Evolutionary conservation across 441 rosid species (phyloP).

Genomic region (Euphorbia celastroides): DNA sequence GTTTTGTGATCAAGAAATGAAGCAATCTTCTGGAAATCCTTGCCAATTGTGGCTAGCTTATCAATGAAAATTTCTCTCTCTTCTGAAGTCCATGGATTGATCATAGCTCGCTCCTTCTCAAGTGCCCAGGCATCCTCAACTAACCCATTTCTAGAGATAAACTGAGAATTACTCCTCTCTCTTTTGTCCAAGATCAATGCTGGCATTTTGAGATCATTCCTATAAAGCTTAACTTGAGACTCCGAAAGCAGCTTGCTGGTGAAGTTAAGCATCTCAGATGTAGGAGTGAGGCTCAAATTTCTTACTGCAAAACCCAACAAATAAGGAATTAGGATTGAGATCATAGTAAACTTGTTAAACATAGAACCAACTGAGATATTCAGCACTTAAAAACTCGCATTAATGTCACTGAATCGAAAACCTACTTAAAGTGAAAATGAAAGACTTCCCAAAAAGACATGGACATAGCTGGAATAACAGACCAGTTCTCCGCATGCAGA

Average conservation of each 20-base stretch:
- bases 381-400: not conserved
- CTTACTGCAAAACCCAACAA: slow-evolving; percentile 36
- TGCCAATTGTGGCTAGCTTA: slow-evolving; percentile 73
- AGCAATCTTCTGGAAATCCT: slow-evolving; percentile 85
- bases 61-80: slow-evolving; percentile 75
- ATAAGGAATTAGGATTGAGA: not conserved
- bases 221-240: slow-evolving; percentile 40
- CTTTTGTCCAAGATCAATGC: slow-evolving; percentile 70
- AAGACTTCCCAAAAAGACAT: not conserved
- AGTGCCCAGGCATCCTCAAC: slow-evolving; percentile 85
- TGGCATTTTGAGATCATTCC: slow-evolving; percentile 84
- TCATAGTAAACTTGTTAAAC: not conserved
- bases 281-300: slow-evolving; percentile 46
- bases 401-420: not conserved
- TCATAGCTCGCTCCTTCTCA: slow-evolving; percentile 86
- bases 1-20: slow-evolving; percentile 84
- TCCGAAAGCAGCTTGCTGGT: slow-evolving; percentile 54
- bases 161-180: slow-evolving; percentile 60
- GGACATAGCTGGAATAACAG: not conserved
- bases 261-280: slow-evolving; percentile 43
- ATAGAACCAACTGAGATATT: not conserved
- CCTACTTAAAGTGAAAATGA: not conserved
- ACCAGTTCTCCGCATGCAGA: not conserved
- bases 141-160: slow-evolving; percentile 73
- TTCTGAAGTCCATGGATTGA: slow-evolving; percentile 84